These are phyloP conservation scores for Trichoderma arundinaceum DNA, from an alignment of 2,329 filamentous ascomycete species.

Conservation along the genomic window DNA sequence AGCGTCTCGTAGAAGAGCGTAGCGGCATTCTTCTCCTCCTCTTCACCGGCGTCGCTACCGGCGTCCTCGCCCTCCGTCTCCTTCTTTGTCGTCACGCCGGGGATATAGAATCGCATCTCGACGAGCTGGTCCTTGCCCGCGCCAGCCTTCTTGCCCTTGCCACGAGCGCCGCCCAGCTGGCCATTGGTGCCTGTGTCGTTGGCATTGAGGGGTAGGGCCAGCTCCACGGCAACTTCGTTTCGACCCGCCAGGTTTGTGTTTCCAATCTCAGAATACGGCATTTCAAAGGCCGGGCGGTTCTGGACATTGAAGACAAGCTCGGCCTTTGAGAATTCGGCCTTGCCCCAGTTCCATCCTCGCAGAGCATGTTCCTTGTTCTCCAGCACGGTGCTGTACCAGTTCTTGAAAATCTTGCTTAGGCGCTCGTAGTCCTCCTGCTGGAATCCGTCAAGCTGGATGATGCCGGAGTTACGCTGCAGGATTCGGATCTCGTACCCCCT, in stretches of 20 bases:
- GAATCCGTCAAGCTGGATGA: constrained; percentile 95
- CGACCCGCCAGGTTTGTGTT: constrained; percentile 98
- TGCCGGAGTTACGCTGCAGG: constrained; percentile 78
- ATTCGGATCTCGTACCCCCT: constrained; percentile 95
- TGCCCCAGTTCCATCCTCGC: constrained; percentile 99
- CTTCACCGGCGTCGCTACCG: constrained; percentile 59
- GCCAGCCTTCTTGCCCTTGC: constrained; percentile 85
- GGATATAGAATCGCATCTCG: constrained; percentile 99
- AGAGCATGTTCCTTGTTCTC: constrained; percentile 94
- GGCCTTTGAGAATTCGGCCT: constrained; percentile 93
- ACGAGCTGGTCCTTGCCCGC: constrained; percentile 91
- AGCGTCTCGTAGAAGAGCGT: constrained; percentile 98
- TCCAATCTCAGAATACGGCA: constrained; percentile 95
- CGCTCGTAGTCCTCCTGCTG: constrained; percentile 93
- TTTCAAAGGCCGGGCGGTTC: constrained; percentile 93
- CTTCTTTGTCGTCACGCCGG: constrained; percentile 82
- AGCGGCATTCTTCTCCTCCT: constrained; percentile 89
- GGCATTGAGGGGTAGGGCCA: constrained; percentile 75
- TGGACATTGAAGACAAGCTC: constrained; percentile 97
- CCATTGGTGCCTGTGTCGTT: constrained; percentile 76
- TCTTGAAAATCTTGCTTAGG: constrained; percentile 90
- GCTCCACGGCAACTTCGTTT: constrained; percentile 96
- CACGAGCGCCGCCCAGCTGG: constrained; percentile 72
- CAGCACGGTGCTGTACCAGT: constrained; percentile 94
- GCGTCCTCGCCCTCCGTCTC: constrained; percentile 72